These are phyloP conservation scores for Fagus crenata DNA, from an alignment of 306 rosid genomes.

Conservation along the genomic window DNA sequence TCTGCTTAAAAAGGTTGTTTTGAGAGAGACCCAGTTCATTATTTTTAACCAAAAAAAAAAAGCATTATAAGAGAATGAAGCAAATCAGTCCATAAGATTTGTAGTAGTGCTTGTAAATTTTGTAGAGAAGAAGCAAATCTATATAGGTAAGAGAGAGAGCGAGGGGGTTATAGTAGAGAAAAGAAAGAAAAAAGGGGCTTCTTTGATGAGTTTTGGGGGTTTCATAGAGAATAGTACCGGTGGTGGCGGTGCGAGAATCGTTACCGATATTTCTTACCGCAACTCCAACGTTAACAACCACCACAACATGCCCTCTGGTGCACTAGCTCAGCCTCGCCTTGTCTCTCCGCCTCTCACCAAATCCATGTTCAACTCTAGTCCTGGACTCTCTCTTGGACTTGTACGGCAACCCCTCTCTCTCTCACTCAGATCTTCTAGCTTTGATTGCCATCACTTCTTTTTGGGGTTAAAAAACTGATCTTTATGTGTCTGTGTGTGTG, in stretches of 20 bases:
- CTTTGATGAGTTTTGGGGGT: conserved; percentile 97
- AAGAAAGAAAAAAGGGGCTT: conserved; percentile 17
- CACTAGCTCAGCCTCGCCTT: conserved; percentile 69
- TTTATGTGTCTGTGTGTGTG: not conserved
- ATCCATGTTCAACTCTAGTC: conserved; percentile 82
- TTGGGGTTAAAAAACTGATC: not conserved
- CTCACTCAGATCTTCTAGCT: conserved; percentile 6
- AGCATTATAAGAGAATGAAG: conserved; percentile 6
- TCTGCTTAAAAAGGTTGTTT: conserved; percentile 4
- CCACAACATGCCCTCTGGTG: conserved; percentile 66
- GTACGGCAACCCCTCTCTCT: conserved; percentile 34
- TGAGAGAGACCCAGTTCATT: conserved; percentile 25
- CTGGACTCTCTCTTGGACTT: conserved; percentile 87
- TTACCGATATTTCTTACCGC: conserved; percentile 58
- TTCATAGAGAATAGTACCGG: conserved; percentile 69
- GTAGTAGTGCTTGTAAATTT: not conserved
- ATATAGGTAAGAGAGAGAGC: not conserved
- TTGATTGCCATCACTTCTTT: not conserved
- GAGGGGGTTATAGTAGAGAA: not conserved
- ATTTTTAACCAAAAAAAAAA: not conserved
- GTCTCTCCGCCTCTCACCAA: conserved; percentile 75
- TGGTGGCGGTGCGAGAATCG: conserved; percentile 63
- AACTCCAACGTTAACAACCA: conserved; percentile 26
- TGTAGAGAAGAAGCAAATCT: not conserved
- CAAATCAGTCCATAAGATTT: conserved; percentile 18